phyloP scores from a whole-genome alignment of 768 basidiomycete species.

The Lactarius akahatsu region DNA sequence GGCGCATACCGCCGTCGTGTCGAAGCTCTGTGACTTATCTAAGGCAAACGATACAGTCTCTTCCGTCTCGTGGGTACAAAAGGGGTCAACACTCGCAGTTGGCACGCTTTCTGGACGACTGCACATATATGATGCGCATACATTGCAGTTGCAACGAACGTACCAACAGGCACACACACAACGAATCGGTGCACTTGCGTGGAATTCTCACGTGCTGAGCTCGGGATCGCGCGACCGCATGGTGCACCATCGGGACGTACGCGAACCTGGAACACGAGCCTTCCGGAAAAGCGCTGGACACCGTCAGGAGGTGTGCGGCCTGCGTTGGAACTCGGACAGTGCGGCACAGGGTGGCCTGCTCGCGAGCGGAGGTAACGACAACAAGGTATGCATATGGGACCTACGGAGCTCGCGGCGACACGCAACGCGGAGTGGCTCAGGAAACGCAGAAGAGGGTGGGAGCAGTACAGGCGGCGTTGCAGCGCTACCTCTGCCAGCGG shows the following conservation, averaged over 20 bases:
- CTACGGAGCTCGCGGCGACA: conserved; percentile 61
- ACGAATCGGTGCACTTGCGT: conserved; percentile 91
- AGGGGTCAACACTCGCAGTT: conserved; percentile 87
- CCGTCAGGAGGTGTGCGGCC: conserved; percentile 92
- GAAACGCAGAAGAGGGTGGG: conserved; percentile 34
- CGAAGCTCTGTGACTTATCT: conserved; percentile 82
- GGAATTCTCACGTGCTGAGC: conserved; percentile 85
- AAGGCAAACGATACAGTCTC: conserved; percentile 71
- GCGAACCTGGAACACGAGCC: conserved; percentile 62
- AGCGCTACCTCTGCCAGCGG: conserved; percentile 36
- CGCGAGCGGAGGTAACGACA: conserved; percentile 97
- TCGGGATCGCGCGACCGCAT: conserved; percentile 90
- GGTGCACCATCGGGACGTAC: conserved; percentile 91
- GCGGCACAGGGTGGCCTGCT: conserved; percentile 54
- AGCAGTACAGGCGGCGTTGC: conserved; percentile 32
- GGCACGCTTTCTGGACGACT: conserved; percentile 88
- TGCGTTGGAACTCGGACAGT: conserved; percentile 79
- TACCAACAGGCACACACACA: conserved; percentile 84
- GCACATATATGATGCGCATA: conserved; percentile 90
- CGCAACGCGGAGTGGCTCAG: conserved; percentile 29
- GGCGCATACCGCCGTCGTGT: conserved; percentile 89
- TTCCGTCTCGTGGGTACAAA: conserved; percentile 92
- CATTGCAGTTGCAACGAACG: conserved; percentile 70
- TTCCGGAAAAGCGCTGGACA: conserved; percentile 74
- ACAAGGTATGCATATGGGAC: conserved; percentile 98